phyloP scores from a whole-genome alignment of 1,284 basidiomycete genomes.

The Marasmius fiardii region DNA sequence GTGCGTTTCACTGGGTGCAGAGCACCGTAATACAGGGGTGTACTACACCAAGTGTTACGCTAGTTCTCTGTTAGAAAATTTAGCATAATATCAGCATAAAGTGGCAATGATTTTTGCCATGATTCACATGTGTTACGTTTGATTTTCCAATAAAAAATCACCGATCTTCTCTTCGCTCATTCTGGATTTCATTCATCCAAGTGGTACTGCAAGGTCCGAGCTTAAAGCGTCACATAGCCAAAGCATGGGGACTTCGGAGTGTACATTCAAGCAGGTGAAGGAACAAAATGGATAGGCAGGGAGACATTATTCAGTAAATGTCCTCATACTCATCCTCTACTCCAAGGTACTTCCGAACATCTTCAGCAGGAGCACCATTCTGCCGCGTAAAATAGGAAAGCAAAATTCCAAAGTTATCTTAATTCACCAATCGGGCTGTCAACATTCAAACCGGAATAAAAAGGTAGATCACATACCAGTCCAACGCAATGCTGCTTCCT shows the following conservation, averaged over 20 bases:
- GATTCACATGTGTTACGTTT: too few relatives aligned
- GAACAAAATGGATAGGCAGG: not conserved
- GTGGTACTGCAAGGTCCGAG: too few relatives aligned
- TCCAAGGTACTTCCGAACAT: slow-evolving; percentile 61
- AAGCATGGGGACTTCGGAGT: not conserved
- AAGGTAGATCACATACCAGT: slow-evolving; percentile 57
- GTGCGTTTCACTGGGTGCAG: too few relatives aligned
- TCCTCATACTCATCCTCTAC: slow-evolving; percentile 75
- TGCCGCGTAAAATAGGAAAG: slow-evolving; percentile 64
- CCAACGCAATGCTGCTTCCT: slow-evolving; percentile 80
- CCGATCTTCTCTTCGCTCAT: too few relatives aligned
- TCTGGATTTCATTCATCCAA: too few relatives aligned
- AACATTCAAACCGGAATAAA: slow-evolving; percentile 2
- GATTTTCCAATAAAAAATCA: too few relatives aligned
- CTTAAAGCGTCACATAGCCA: too few relatives aligned
- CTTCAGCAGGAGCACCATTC: slow-evolving; percentile 49
- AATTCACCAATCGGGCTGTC: not conserved
- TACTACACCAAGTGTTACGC: too few relatives aligned
- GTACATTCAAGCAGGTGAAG: not conserved
- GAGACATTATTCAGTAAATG: slow-evolving; percentile 40
- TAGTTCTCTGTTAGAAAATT: too few relatives aligned
- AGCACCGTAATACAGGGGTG: too few relatives aligned
- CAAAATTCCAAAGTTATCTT: slow-evolving; percentile 63
- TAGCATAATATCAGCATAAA: too few relatives aligned
- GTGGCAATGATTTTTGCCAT: too few relatives aligned